These are phyloP conservation scores for Ichthyophthirius multifiliis DNA, from an alignment of 169 alveolate species.

Conservation along the genomic window DNA sequence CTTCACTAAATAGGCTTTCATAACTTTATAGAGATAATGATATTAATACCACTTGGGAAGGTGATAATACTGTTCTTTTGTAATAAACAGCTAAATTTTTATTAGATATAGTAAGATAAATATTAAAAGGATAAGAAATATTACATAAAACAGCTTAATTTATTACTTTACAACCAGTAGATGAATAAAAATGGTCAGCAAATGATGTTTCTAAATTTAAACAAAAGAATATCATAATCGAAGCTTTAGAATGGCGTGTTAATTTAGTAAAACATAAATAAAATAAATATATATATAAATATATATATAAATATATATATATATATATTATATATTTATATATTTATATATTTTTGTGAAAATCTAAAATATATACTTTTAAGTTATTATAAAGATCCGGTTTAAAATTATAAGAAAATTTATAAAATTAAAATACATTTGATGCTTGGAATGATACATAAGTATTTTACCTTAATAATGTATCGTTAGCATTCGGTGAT, in stretches of 20 bases:
- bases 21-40: conserved; percentile 46
- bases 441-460: conserved; percentile 51
- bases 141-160: conserved; percentile 4
- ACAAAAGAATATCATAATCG: not conserved
- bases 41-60: conserved; percentile 71
- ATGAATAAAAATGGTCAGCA: not conserved
- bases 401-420: not conserved
- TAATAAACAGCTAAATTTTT: conserved; percentile 52
- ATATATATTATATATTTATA: too few relatives aligned
- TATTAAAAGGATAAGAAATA: conserved; percentile 28
- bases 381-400: conserved; percentile 25
- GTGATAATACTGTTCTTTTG: conserved; percentile 61
- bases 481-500: conserved; percentile 50
- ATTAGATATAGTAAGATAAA: conserved; percentile 21
- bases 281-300: too few relatives aligned
- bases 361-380: too few relatives aligned
- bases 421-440: conserved; percentile 16
- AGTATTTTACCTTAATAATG: conserved; percentile 28
- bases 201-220: not conserved
- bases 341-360: too few relatives aligned
- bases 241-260: conserved; percentile 7
- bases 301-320: too few relatives aligned
- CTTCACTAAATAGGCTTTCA: conserved; percentile 47
- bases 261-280: too few relatives aligned
- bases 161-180: not conserved